Evolutionary conservation across 139 green algal genomes (phyloP), one percentile per base, ranked within the genome.

Genomic region (Spirogloea muscicola): DNA sequence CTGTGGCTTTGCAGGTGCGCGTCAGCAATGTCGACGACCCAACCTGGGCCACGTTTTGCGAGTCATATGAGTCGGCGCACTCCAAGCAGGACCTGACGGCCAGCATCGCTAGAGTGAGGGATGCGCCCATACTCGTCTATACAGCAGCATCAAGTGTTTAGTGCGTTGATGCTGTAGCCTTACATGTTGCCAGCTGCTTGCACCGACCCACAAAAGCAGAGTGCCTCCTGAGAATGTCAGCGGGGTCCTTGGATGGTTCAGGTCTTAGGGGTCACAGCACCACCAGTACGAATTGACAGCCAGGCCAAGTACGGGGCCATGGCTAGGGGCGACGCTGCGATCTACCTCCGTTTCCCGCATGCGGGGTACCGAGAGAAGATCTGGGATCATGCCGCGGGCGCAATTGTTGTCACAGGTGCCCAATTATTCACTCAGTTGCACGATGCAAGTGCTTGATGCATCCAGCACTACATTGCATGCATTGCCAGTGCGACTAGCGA

Each of bases 261-360:
- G 70, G 57, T 75, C 3, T 46, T 81, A 29, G 74, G 74, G 13
- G 74, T 81, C 41, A 58, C 48, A 18, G 38, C 57, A 0, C 65
- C 74, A 21, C 67, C 74, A 1, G 9, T 63, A 10, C 65, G 67
- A 18, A 74, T 79, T 10, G 74, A 82, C 66, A 74, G 49, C 55
- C 71, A 82, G 63, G 80, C 80, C 5, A 86, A 86, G 68, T 86
- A 86, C 55, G 80, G 67, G n/a, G 68, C 67, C 31, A 68, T 86
- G 58, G 75, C 75, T 5, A 40, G 80, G 3, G 80, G 80, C 0
- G 80, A 86, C 57, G 67, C 80, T 29, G 37, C 68, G 29, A 77
- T 86, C 41, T 86, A 86, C 67, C 33, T 86, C 18, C 76, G 76
- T 43, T 81, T 85, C 39, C 79, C 78, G 1, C 59, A 52, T 6